Conservation (phyloP, 306 rosid genomes). For the Dryas alaskensis region DNA sequence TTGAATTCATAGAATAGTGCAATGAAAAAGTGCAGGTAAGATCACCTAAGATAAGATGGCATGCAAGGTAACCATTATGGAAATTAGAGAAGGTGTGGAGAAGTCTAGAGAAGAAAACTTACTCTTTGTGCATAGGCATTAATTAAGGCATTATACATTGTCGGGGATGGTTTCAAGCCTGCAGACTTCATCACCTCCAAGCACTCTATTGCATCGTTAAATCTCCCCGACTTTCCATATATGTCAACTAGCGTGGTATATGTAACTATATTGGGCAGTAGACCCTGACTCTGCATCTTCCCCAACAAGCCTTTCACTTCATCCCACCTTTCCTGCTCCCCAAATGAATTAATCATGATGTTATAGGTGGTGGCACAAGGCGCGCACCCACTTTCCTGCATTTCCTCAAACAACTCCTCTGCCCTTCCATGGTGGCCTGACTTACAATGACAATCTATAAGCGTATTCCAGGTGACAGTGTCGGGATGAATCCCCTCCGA, state of each 20-base stretch:
- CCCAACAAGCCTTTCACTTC: constrained; percentile 61
- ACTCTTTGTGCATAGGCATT: constrained; percentile 94
- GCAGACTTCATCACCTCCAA: constrained; percentile 75
- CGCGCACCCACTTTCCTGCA: constrained; percentile 63
- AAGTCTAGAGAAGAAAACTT: constrained; percentile 23
- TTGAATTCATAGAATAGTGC: background rate
- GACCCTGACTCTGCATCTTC: constrained; percentile 79
- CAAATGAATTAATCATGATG: constrained; percentile 77
- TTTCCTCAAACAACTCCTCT: constrained; percentile 71
- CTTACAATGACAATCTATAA: constrained; percentile 78
- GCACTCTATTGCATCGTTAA: constrained; percentile 75
- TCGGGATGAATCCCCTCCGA: constrained; percentile 76
- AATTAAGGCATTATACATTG: constrained; percentile 88
- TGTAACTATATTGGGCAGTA: constrained; percentile 76
- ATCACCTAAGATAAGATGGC: background rate
- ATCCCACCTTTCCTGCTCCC: constrained; percentile 81
- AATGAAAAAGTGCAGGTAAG: background rate
- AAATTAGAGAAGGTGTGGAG: background rate
- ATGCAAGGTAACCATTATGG: background rate
- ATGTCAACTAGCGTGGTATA: constrained; percentile 81
- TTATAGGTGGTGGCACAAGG: constrained; percentile 75
- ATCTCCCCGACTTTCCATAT: constrained; percentile 81
- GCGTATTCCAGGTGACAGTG: constrained; percentile 81
- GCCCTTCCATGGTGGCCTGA: constrained; percentile 59
- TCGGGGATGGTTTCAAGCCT: constrained; percentile 74